Base-by-base conservation (phyloP, 169 alveolate species). In the Eimeria brunetti region DNA sequence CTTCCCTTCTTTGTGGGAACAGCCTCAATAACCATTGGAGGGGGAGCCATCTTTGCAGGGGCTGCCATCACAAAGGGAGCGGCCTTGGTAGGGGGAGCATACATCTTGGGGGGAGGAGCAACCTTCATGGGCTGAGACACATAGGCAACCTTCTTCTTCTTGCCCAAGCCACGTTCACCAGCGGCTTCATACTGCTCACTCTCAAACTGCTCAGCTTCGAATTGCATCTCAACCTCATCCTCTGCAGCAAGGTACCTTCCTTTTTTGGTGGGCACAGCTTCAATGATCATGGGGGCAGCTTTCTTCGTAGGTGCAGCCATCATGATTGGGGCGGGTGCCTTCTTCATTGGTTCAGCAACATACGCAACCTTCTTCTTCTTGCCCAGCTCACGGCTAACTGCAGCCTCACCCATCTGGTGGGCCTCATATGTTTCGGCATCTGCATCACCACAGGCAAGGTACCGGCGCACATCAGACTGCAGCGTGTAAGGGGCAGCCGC, bases 281-380 rank as follows among this genome's bases (percentile, higher is more conserved):
- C 51, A 81, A 81, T 30, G 89, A 81, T 30, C 89, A 81, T 81
- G 51, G 75, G 89, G 20, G 89, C 56, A 36, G 89, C 89, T 20
- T 51, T 51, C 75, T 81, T 81, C 7, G 89, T 81, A 18, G 60
- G 80, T 16, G 81, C 60, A 20, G 76, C 56, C 80, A 85, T 56
- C 58, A 76, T 76, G 38, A 76, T 38, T 22, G 86, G 86, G 30
- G 86, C 58, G 1, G 86, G 86, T 7, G 71, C 71, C 51, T 36
- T 46, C 67, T 22, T 41, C 24, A 85, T 64, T 18, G 62, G 67
- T 24, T 24, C 60, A 58, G 76, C 58, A 41, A 44, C 60, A 44
- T 76, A 76, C 38, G 20, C 16, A 41, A 27, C 60, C 86, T 76
- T 76, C 86, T 76, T 83, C 91, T 83, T 85, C 80, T 85, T 85